Base-by-base conservation (phyloP, 805 yeast species). In the Kodamaea fukazawae region DNA sequence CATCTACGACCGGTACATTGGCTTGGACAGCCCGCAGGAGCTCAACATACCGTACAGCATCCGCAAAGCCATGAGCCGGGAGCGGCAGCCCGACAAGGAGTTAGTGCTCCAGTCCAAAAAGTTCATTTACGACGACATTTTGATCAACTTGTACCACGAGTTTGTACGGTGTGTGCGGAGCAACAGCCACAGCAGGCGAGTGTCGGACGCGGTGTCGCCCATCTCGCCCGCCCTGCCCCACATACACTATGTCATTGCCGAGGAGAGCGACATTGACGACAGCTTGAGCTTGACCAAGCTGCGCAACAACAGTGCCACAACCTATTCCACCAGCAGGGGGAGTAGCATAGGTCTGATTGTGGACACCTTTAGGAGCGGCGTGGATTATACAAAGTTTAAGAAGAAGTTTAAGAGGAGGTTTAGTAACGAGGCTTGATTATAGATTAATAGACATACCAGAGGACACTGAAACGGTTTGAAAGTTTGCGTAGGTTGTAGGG, bases 381-480 rank as follows among this genome's bases (percentile, higher is more conserved):
- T 41, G 30, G 67, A 61, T 34, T 53, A 50, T 43, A 43, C 53
- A 7, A 55, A 50, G 33, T 57, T 60, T 53, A 54, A 51, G 37
- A 60, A 49, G 48, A 63, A 57, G 45, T 55, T 65, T 38, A 57
- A 54, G 36, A 50, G 71, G 34, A 49, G 70, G 27, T 57, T 55
- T 32, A 51, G 55, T 26, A 57, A 58, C 35, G 63, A 48, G 34
- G 30, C 29, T 15, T 34, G 8, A 20, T 20, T 20, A 20, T 32
- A 32, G 35, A 32, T 32, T 32, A 31, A 32, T 32, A 32, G 35
- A 32, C 15, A 18, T 16, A 30, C 18, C n/a, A 15, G 23, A 20
- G n/a, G n/a, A n/a, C n/a, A n/a, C n/a, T n/a, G n/a, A n/a, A n/a
- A n/a, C n/a, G n/a, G n/a, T n/a, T n/a, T n/a, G n/a, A n/a, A n/a